Conservation (phyloP, 2,329 filamentous ascomycete genomes). For the Trichoderma asperellum region DNA sequence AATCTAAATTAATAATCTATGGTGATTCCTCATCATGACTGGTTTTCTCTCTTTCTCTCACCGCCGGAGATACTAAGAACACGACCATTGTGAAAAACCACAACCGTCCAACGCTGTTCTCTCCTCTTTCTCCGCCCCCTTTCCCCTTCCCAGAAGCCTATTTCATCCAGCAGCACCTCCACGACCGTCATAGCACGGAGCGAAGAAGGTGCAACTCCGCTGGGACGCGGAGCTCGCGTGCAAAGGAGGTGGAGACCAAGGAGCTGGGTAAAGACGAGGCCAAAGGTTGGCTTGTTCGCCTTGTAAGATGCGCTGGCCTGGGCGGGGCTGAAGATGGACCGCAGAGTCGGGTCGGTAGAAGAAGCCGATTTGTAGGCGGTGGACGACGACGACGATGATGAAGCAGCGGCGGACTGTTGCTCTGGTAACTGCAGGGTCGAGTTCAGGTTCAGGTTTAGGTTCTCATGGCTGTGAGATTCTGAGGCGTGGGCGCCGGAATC, state of each 20-base stretch:
- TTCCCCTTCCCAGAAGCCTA: slow-evolving; percentile 49
- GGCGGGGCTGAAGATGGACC: slow-evolving; percentile 51
- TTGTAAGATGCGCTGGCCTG: neutral
- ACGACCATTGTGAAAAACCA: slow-evolving; percentile 48
- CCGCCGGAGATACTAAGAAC: slow-evolving; percentile 46
- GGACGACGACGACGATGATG: neutral
- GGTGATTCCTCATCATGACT: neutral
- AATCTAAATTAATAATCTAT: neutral
- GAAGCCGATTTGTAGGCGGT: slow-evolving; percentile 13
- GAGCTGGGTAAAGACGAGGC: slow-evolving; percentile 58
- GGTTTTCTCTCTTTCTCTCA: neutral
- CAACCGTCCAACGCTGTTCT: slow-evolving; percentile 59
- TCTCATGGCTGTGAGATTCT: slow-evolving; percentile 14
- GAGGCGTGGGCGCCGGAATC: slow-evolving; percentile 25
- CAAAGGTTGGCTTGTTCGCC: slow-evolving; percentile 57
- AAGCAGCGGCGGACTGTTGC: neutral
- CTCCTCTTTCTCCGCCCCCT: slow-evolving; percentile 41
- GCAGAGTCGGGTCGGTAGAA: slow-evolving; percentile 49
- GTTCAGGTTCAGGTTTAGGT: neutral
- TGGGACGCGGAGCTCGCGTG: slow-evolving; percentile 45
- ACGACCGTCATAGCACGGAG: slow-evolving; percentile 48
- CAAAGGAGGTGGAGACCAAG: slow-evolving; percentile 60
- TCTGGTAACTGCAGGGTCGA: neutral
- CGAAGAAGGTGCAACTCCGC: neutral
- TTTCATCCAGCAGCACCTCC: slow-evolving; percentile 57